These are phyloP conservation scores for Suillus americanus DNA, from an alignment of 768 basidiomycete genomes.

Conservation along the genomic window DNA sequence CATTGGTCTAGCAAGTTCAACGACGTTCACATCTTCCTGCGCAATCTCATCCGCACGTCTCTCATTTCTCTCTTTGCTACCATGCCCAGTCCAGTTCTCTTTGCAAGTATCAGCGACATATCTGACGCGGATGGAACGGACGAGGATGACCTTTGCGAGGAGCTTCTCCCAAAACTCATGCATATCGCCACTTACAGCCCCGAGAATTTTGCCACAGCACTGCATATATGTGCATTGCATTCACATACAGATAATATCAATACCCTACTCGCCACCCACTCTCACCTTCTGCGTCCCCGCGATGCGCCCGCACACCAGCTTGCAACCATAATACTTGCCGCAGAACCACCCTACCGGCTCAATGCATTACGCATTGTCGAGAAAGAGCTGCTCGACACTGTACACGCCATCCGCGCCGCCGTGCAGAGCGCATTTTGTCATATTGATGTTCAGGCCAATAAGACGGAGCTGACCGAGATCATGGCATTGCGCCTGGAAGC, in stretches of 20 bases:
- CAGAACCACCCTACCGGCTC: conserved; percentile 21
- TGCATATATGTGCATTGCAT: conserved; percentile 48
- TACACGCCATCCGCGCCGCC: conserved; percentile 41
- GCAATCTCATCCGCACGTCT: conserved; percentile 42
- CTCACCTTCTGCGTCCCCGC: conserved; percentile 60
- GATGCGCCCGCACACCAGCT: conserved; percentile 48
- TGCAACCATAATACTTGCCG: conserved; percentile 41
- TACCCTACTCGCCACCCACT: conserved; percentile 44
- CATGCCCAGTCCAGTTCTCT: conserved; percentile 49
- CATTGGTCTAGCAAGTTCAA: conserved; percentile 54
- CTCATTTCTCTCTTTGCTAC: conserved; percentile 49
- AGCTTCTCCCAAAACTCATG: conserved; percentile 35
- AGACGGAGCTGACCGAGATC: conserved; percentile 44
- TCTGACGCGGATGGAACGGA: conserved; percentile 24
- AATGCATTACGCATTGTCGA: conserved; percentile 46
- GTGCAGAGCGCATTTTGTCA: conserved; percentile 47
- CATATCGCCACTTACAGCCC: conserved; percentile 47
- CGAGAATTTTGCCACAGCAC: conserved; percentile 53
- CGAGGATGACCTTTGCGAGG: conserved; percentile 30
- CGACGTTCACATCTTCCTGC: conserved; percentile 40
- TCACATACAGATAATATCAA: conserved; percentile 36
- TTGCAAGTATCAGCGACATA: conserved; percentile 40
- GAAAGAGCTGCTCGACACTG: conserved; percentile 50
- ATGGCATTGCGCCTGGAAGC: conserved; percentile 40
- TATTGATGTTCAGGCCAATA: conserved; percentile 41